A percentile compares a stretch with the other conserved stretches of the same genome.
Conservation (phyloP, 2,329 filamentous ascomycete species). For the Penicillium sclerotiorum region DNA sequence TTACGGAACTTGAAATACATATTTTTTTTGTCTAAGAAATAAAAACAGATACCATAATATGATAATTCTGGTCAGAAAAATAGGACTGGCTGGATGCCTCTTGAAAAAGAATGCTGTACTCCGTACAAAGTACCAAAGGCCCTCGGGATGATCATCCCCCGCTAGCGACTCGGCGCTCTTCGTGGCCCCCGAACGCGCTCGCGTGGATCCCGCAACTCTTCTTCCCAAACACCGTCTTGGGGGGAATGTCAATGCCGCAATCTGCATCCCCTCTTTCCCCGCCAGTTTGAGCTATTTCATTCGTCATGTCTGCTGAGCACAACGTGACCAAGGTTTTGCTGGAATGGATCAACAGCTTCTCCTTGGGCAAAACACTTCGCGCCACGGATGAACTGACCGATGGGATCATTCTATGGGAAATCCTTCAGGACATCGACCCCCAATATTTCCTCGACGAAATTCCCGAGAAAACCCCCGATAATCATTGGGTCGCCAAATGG, state of each 20-base stretch:
- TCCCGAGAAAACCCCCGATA: constrained; percentile 46
- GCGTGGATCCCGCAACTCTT: constrained; percentile 28
- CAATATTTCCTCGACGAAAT: constrained; percentile 52
- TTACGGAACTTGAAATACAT: no score
- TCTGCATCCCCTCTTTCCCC: constrained; percentile 8
- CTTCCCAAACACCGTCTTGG: constrained; percentile 10
- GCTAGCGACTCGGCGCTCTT: constrained; percentile 20
- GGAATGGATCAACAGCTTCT: constrained; percentile 53
- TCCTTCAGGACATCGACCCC: constrained; percentile 52
- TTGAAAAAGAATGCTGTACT: no score
- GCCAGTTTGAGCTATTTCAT: constrained; percentile 13
- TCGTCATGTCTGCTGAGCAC: constrained; percentile 48
- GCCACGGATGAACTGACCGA: constrained; percentile 47
- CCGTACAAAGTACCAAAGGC: not conserved
- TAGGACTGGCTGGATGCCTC: no score
- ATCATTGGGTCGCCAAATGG: constrained; percentile 52
- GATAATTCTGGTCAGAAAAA: no score
- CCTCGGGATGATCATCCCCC: constrained; percentile 18
- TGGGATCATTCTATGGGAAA: constrained; percentile 51
- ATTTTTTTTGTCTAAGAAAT: no score
- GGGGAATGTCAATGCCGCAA: constrained; percentile 19
- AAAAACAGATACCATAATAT: no score
- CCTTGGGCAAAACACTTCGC: constrained; percentile 45
- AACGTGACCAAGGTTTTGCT: constrained; percentile 48
- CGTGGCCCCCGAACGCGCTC: constrained; percentile 23